These are phyloP conservation scores for Favolaschia claudopus DNA, from an alignment of 768 basidiomycete genomes.

Conservation along the genomic window DNA sequence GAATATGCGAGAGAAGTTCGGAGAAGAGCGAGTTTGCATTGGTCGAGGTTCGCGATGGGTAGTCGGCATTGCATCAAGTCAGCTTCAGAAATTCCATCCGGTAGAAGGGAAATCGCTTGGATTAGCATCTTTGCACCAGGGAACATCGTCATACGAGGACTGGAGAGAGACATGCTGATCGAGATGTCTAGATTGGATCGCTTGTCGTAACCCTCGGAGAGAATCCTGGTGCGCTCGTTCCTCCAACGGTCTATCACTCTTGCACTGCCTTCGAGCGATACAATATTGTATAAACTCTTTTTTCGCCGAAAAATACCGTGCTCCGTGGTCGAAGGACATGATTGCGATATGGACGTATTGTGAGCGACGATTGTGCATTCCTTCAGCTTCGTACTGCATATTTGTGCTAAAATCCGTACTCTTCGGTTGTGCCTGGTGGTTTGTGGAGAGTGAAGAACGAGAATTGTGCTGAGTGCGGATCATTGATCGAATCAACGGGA, in stretches of 20 bases:
- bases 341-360: no score
- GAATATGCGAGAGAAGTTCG: not conserved
- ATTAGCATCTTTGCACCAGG: not conserved
- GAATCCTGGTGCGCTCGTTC: not conserved
- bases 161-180: not conserved
- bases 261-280: not conserved
- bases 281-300: no score
- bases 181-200: slow-evolving; percentile 5
- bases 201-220: slow-evolving; percentile 7
- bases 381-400: no score
- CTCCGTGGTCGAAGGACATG: no score
- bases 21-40: not conserved
- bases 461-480: no score
- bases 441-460: no score
- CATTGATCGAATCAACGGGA: no score
- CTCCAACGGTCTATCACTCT: not conserved
- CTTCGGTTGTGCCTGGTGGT: no score
- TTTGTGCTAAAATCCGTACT: no score
- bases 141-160: not conserved
- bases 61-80: not conserved
- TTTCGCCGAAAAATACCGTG: no score
- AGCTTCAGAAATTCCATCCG: not conserved
- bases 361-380: no score
- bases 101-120: not conserved
- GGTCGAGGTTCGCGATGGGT: not conserved